Percentiles rank a stretch among this genome's conserved stretches.
Conservation (phyloP, 2,329 filamentous ascomycete species). For the Didymella lethalis region DNA sequence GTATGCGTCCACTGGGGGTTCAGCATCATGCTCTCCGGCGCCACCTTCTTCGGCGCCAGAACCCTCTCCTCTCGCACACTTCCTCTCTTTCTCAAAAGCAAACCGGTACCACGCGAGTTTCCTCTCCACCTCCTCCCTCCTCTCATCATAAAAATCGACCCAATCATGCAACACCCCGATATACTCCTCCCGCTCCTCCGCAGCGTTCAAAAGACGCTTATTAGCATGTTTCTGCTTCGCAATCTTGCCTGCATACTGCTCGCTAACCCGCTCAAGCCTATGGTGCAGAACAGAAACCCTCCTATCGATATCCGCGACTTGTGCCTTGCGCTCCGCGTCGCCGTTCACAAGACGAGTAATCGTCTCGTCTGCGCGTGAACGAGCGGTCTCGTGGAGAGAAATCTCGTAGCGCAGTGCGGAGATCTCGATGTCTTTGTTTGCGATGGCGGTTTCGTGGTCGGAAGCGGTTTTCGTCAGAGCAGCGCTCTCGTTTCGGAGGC, state of each 20-base stretch:
- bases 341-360: too few species aligned
- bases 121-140: background rate
- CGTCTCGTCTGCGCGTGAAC: too few species aligned
- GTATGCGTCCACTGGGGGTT: too few species aligned
- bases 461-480: background rate
- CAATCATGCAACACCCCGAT: background rate
- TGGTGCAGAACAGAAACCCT: too few species aligned
- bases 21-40: too few species aligned
- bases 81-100: background rate
- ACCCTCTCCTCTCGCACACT: too few species aligned
- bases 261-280: background rate
- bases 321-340: too few species aligned
- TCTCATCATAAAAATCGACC: background rate
- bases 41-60: too few species aligned
- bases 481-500: background rate
- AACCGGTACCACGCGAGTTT: background rate
- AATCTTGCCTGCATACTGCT: background rate
- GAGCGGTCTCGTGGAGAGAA: background rate
- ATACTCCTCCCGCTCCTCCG: background rate
- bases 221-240: background rate
- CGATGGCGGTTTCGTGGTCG: background rate
- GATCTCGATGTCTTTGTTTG: background rate
- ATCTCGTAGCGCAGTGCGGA: background rate
- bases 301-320: too few species aligned
- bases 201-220: background rate